A percentile compares a stretch with the other conserved stretches of the same genome.
These are phyloP conservation scores for Torulaspora microellipsoides DNA, from an alignment of 805 yeast species.

Conservation along the genomic window DNA sequence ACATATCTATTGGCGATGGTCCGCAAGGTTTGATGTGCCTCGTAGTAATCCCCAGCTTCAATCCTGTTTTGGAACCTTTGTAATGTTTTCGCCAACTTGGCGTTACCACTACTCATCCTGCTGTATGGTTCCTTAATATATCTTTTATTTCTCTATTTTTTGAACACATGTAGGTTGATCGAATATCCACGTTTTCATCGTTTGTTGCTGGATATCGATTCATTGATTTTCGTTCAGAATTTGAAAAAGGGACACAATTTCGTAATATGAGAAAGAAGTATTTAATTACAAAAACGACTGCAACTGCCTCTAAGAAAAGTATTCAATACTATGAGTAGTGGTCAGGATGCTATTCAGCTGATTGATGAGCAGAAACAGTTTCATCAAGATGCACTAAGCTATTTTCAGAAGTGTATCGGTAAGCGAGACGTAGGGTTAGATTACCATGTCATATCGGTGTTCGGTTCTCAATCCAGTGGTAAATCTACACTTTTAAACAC, in stretches of 20 bases:
- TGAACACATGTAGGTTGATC: not conserved
- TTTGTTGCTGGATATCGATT: slow-evolving; percentile 2
- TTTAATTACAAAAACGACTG: no score
- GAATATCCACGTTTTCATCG: not conserved
- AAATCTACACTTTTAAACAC: slow-evolving; percentile 87
- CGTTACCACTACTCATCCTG: slow-evolving; percentile 13
- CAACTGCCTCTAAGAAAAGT: no score
- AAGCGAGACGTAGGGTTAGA: slow-evolving; percentile 51
- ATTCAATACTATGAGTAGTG: not conserved
- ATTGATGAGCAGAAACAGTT: slow-evolving; percentile 50
- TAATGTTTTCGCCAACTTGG: slow-evolving; percentile 54
- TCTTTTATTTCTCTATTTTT: not conserved
- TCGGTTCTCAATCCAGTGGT: slow-evolving; percentile 96
- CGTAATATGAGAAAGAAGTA: no score
- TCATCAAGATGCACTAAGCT: slow-evolving; percentile 28
- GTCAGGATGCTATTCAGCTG: slow-evolving; percentile 42
- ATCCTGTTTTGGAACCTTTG: slow-evolving; percentile 66
- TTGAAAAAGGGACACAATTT: not conserved
- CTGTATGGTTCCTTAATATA: not conserved
- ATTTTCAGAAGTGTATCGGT: slow-evolving; percentile 21
- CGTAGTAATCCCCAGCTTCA: slow-evolving; percentile 74
- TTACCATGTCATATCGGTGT: slow-evolving; percentile 90
- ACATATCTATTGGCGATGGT: slow-evolving; percentile 85
- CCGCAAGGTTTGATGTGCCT: slow-evolving; percentile 92
- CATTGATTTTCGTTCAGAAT: not conserved